These are phyloP conservation scores for Allomyces javanicus DNA, from an alignment of 192 early-diverging fungal species.

Conservation along the genomic window DNA sequence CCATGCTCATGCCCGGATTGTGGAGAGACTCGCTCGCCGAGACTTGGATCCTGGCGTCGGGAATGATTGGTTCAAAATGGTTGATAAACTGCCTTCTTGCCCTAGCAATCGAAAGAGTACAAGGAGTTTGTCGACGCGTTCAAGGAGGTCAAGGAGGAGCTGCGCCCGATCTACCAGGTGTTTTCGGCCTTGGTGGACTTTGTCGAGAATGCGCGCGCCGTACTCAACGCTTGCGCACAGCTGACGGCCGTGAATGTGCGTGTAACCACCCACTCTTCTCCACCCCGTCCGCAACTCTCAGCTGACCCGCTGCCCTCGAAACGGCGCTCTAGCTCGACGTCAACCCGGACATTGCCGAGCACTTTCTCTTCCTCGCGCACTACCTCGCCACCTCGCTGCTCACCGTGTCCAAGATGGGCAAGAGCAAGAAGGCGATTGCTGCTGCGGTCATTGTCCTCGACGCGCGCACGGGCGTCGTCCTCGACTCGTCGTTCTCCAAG, in stretches of 20 bases:
- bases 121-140: background rate
- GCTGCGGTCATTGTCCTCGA: background rate
- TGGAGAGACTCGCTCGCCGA: too few relatives aligned
- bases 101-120: background rate
- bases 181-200: background rate
- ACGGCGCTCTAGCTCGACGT: background rate
- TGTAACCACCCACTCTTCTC: too few relatives aligned
- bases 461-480: background rate
- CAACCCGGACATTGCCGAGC: background rate
- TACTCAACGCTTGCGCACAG: background rate
- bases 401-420: background rate
- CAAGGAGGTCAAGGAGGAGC: background rate
- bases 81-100: too few relatives aligned
- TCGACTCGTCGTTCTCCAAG: background rate
- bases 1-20: too few relatives aligned
- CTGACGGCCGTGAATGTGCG: background rate
- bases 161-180: background rate
- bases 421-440: background rate
- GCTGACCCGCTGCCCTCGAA: too few relatives aligned
- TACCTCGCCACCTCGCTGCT: background rate
- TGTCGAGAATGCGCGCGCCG: background rate
- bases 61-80: too few relatives aligned
- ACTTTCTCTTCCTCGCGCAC: background rate
- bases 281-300: too few relatives aligned
- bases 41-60: too few relatives aligned